Base-by-base conservation (phyloP, 305 asterid species). In the Fraxinus sp. region DNA sequence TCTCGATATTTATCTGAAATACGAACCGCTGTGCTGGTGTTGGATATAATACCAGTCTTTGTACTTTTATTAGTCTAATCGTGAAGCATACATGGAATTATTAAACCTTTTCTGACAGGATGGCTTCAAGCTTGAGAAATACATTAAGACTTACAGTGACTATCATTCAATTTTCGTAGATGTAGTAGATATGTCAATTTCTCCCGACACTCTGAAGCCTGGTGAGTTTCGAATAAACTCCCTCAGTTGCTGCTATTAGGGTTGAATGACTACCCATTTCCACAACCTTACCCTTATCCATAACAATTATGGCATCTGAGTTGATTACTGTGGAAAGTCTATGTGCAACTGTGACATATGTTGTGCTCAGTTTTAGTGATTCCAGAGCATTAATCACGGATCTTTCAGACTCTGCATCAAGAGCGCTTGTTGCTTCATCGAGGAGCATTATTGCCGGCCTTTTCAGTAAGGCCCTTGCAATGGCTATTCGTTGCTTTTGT, bases 401-500 rank as follows among this genome's bases (percentile, higher is more conserved):
- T 86, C 91, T 90, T 86, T 94, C 96, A 3, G 98, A 92, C 88
- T 90, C 92, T 0, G 96, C 90, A 79, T 94, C 98, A 3, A 93
- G 93, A 59, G 96, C 98, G 76, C 97, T 94, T 81, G 98, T 94
- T 79, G 98, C 95, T 85, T 94, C 98, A 78, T 94, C 95, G 9
- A 93, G 91, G 74, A 93, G 91, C 92, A 94, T 84, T 86, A 91
- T 89, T 35, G 86, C 89, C 20, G 97, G 97, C 82, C 84, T 94
- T 80, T 89, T 94, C 82, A 91, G 81, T 80, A 91, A 83, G 78
- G 90, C 93, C 85, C 94, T 88, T 18, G 97, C 93, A 77, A 94
- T 91, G 64, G 95, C 97, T 88, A 94, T 85, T 81, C 95, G 82
- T 82, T 94, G 98, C 83, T 92, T 92, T 77, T 91, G 98, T 78